Evolutionary conservation across 805 yeast species (phyloP), one percentile per base, ranked within the genome.

Genomic region (Starmerella potacharoeniae): DNA sequence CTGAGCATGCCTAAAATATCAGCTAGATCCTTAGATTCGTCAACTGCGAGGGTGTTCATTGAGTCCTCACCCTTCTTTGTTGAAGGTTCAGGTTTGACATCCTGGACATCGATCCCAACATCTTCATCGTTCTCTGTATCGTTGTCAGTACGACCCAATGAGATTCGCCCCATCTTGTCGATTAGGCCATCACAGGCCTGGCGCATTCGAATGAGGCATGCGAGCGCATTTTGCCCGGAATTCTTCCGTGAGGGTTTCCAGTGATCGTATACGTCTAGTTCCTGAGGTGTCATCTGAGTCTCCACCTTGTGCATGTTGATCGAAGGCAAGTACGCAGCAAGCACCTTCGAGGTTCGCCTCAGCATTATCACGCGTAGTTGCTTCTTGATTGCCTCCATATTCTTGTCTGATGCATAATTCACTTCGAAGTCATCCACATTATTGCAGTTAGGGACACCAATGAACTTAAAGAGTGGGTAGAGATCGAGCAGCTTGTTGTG

Each of bases 401-500:
- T 65, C 13, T 39, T 34, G 16, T 43, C 52, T 16, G 22, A 17
- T 16, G 13, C 16, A 42, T 22, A 44, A 3, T 30, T 47, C 2
- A 2, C 33, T 31, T 11, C 49, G 9, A 30, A 35, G 9, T 14
- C 29, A 3, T 31, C 39, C 6, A 33, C 11, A 5, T 3, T n/a
- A 14, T 28, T 9, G 36, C 40, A 4, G 8, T 22, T 34, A 10
- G 31, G 33, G 35, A 68, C 63, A 11, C 59, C 51, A 8, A 74
- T 48, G 61, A 77, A 81, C 30, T 67, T 58, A 39, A 82, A 66
- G 28, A 80, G 65, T 0, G 84, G 73, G 59, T 73, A 77, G 14
- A 81, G 65, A 51, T 82, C 86, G 46, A 70, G 75, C 49, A 78
- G 68, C 39, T 69, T 71, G 59, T 81, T 81, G 65, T 81, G 86